Evolutionary conservation across 2,329 filamentous ascomycete species (phyloP), one percentile per base, ranked within the genome.

Genomic region (Penicillium decumbens): DNA sequence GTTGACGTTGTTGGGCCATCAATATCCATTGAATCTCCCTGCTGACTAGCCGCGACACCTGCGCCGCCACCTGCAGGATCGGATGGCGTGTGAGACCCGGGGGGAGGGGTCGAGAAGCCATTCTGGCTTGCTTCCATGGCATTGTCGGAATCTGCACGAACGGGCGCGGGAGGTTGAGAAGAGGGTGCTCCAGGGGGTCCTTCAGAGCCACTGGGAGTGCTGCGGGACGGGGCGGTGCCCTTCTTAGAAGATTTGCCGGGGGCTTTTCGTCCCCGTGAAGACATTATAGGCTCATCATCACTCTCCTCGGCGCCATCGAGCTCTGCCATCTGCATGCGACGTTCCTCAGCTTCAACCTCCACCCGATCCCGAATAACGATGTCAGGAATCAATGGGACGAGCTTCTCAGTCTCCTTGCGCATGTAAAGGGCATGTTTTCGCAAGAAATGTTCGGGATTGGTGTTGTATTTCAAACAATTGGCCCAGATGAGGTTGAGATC

Each of bases 231-330:
- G 30, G 69, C 74, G 15, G 77, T 73, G 12, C 82, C 81, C 62
- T 86, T 92, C 55, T 84, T 83, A 20, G 89, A 61, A 7, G 60
- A 86, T 59, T 88, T 87, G 27, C 82, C 83, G 5, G 85, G 88
- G 13, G 90, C 88, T 67, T 92, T 95, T 39, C 93, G 85, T 45
- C 93, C 93, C 57, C 93, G 83, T 43, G 92, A 96, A 50, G 93
- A 93, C 88, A 97, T 97, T 65, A 98, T 97, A 7, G 93, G 93
- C 71, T 95, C 91, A 66, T 97, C 92, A 63, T 97, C 92, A 59
- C 90, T 95, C 69, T 96, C 92, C 51, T 96, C 92, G 25, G 81
- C 88, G 33, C 79, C 88, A 59, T 92, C 89, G 40, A 86, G 86
- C 43, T 93, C 90, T 54, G 91, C 78, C 53, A 81, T 88, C 62